Base-by-base conservation (phyloP, 139 green algal genomes). In the Chlorella sp. region DNA sequence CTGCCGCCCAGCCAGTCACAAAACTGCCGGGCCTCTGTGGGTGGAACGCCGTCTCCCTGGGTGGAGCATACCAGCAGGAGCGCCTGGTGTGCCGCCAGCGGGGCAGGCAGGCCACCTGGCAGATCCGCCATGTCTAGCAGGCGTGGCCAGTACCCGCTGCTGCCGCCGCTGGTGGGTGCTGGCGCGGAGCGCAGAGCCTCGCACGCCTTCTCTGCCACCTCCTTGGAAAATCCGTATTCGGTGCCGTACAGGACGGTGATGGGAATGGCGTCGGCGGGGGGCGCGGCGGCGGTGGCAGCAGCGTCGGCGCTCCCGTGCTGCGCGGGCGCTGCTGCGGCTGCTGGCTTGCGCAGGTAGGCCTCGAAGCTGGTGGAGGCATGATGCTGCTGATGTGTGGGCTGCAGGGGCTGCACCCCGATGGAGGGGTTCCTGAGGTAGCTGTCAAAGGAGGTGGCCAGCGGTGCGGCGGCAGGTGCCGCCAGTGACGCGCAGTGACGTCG, bases 41-140 rank as follows among this genome's bases (percentile, higher is more conserved):
- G 97, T 0, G 97, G 94, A 84, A 99, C 96, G 22, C 97, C 97
- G 77, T 99, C 97, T 71, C 97, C 97, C 95, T 98, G 97, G 3
- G 97, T 99, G 32, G 96, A 98, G 95, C 95, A 98, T 3, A 95
- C 91, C 28, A 98, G 48, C 40, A 98, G 89, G 28, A 95, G 87
- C 1, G 89, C 94, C 92, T 98, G 95, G 83, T 96, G 89, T 0
- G 87, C 60, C 18, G 79, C 42, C 85, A 89, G 32, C 16, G n/a
- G n/a, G n/a, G 32, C 88, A 76, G 95, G 90, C 22, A 95, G 91
- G 19, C 97, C 97, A 1, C 93, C 71, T 0, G 95, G 90, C 76
- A 94, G 89, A 36, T 97, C 92, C n/a, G 95, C 96, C 95, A 98
- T 97, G 91, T 98, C 93, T 4, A 96, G 66, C 69, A 98, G 42